These are phyloP conservation scores for Kluyveromyces starmeri DNA, from an alignment of 805 yeast genomes.

Conservation along the genomic window DNA sequence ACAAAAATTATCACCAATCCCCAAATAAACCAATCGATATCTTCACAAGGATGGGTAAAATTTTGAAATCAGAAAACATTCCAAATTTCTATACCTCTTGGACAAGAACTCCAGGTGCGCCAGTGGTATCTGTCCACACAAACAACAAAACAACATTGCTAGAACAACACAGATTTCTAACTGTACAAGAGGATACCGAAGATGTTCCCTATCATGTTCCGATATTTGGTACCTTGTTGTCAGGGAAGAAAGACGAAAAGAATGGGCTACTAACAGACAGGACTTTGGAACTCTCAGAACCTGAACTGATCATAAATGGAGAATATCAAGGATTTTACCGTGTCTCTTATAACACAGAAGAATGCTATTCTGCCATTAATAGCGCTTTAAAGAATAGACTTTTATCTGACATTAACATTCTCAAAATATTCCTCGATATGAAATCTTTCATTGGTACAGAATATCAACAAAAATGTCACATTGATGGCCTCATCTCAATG, in stretches of 20 bases:
- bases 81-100: constrained; percentile 38
- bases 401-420: constrained; percentile 22
- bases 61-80: constrained; percentile 20
- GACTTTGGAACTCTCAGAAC: constrained; percentile 14
- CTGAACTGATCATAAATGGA: constrained; percentile 16
- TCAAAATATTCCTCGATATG: constrained; percentile 30
- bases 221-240: constrained; percentile 25
- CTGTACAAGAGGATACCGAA: constrained; percentile 33
- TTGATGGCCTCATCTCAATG: constrained; percentile 24
- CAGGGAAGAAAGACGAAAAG: constrained; percentile 14
- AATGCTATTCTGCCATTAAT: constrained; percentile 22
- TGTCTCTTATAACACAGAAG: constrained; percentile 35
- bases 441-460: constrained; percentile 24
- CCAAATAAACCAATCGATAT: constrained; percentile 27
- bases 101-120: constrained; percentile 53
- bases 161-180: constrained; percentile 33
- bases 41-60: constrained; percentile 17
- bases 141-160: constrained; percentile 25
- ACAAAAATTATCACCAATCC: constrained; percentile 10
- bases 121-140: constrained; percentile 36
- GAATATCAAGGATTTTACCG: constrained; percentile 36
- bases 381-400: constrained; percentile 12
- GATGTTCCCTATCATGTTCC: constrained; percentile 60
- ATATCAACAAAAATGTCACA: constrained; percentile 20
- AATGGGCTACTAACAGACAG: constrained; percentile 25